Percentiles rank a stretch among this genome's conserved stretches.
Evolutionary conservation across 768 basidiomycete species (phyloP).

Genomic region (Phaffia australis): DNA sequence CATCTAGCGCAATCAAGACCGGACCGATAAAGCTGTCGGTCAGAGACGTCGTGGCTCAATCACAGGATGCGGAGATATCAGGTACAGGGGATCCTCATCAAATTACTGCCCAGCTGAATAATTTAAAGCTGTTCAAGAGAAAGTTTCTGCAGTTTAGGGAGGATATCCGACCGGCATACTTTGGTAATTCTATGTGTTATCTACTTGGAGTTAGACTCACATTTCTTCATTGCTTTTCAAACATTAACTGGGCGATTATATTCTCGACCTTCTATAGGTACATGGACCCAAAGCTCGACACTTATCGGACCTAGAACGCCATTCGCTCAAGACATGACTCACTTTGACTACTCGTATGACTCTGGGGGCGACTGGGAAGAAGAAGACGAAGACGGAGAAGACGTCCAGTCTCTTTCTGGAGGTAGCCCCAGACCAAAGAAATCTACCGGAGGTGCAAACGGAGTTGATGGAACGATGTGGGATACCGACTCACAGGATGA

Average conservation of each 20-base stretch:
- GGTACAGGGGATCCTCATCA: slow-evolving; percentile 57
- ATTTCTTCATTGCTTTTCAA: not conserved
- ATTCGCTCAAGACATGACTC: slow-evolving; percentile 61
- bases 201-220: not conserved
- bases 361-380: slow-evolving; percentile 95
- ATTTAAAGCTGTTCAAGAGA: slow-evolving; percentile 54
- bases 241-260: not conserved
- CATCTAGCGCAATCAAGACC: slow-evolving; percentile 13
- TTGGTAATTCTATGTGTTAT: slow-evolving; percentile 44
- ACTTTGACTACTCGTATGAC: slow-evolving; percentile 82
- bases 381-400: slow-evolving; percentile 54
- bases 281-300: slow-evolving; percentile 74
- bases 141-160: slow-evolving; percentile 76
- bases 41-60: slow-evolving; percentile 47
- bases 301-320: slow-evolving; percentile 73
- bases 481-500: slow-evolving; percentile 71
- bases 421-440: slow-evolving; percentile 3
- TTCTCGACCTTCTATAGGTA: slow-evolving; percentile 39
- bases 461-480: slow-evolving; percentile 7
- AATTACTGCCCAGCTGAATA: slow-evolving; percentile 52
- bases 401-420: slow-evolving; percentile 29
- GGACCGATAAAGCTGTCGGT: slow-evolving; percentile 34
- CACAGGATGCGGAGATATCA: slow-evolving; percentile 36
- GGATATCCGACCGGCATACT: slow-evolving; percentile 82
- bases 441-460: not conserved